These are phyloP conservation scores for Diplosphaera chodatii DNA, from an alignment of 139 green algal species.

Conservation along the genomic window DNA sequence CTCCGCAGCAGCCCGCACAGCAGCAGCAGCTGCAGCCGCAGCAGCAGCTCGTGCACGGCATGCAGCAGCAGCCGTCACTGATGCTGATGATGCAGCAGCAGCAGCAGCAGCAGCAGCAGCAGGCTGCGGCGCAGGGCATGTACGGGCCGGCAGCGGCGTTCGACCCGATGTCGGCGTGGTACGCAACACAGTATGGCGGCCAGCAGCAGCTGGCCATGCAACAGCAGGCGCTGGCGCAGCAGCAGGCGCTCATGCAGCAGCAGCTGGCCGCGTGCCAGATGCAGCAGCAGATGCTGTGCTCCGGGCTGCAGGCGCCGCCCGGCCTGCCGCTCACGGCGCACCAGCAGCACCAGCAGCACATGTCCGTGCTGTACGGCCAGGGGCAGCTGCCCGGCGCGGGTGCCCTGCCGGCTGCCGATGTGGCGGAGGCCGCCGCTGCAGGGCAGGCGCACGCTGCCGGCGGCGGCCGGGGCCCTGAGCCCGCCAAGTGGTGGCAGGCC, in stretches of 20 bases:
- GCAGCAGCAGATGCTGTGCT: neutral
- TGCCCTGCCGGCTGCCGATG: neutral
- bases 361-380: neutral
- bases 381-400: neutral
- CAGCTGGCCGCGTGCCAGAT: neutral
- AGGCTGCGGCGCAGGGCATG: neutral
- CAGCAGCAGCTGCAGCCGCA: neutral
- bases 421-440: neutral
- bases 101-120: neutral
- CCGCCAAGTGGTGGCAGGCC: slow-evolving; percentile 1
- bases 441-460: neutral
- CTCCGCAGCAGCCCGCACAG: neutral
- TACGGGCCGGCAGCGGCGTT: neutral
- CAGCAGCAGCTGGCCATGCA: neutral
- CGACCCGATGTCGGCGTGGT: neutral
- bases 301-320: neutral
- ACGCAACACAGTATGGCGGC: neutral
- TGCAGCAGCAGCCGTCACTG: neutral
- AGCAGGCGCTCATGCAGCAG: neutral
- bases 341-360: neutral
- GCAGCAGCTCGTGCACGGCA: neutral
- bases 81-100: neutral
- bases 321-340: neutral
- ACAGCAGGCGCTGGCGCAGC: neutral
- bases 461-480: neutral